These are phyloP conservation scores for Sugiyamaella marilandica DNA, from an alignment of 805 yeast species.

Conservation along the genomic window DNA sequence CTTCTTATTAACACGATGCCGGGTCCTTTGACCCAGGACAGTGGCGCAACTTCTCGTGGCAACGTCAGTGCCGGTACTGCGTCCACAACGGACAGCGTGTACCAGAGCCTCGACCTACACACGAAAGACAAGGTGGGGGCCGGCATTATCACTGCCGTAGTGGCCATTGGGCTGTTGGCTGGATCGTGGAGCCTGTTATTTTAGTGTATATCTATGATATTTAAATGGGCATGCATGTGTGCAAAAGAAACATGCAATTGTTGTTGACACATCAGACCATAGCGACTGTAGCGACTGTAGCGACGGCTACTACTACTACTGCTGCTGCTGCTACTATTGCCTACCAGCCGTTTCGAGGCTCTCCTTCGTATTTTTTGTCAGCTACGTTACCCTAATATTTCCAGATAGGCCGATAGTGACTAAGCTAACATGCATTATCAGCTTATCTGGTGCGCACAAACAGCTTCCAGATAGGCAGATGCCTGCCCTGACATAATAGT, in stretches of 20 bases:
- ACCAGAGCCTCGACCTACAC: conserved; percentile 13
- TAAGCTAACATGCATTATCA: not conserved
- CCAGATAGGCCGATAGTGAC: not conserved
- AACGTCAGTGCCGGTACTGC: conserved; percentile 66
- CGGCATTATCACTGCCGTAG: conserved; percentile 23
- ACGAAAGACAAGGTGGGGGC: conserved; percentile 25
- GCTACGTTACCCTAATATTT: too few species aligned
- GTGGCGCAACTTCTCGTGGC: conserved; percentile 69
- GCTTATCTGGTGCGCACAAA: not conserved
- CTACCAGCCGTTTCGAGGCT: too few species aligned
- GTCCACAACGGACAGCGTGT: conserved; percentile 11
- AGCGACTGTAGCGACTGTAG: too few species aligned
- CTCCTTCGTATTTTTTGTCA: too few species aligned
- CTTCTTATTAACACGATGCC: conserved; percentile 33
- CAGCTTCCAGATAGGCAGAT: too few species aligned
- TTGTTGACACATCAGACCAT: too few species aligned
- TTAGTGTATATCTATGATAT: conserved; percentile 2
- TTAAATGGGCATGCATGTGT: not conserved
- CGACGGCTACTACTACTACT: too few species aligned
- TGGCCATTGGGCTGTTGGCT: conserved; percentile 14
- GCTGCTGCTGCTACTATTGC: too few species aligned
- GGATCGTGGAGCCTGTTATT: conserved; percentile 21
- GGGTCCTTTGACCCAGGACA: conserved; percentile 55
- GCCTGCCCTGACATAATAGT: too few species aligned
- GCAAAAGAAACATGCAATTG: not conserved